Conservation (phyloP, 371 early-diverging fungal genomes). For the Aphelidium insulamus region DNA sequence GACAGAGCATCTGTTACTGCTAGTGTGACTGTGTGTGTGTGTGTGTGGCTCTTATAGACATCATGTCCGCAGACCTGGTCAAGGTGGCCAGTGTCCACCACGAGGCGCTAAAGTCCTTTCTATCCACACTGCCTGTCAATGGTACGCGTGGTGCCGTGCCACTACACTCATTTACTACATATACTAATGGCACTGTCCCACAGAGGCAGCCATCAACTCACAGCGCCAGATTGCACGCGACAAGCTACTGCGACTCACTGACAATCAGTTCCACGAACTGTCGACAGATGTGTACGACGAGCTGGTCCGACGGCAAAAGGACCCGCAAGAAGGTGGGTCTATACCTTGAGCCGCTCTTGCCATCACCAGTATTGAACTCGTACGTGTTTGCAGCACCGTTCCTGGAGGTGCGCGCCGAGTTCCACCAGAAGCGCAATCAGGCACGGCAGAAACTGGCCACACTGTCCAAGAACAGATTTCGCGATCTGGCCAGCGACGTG, state of each 20-base stretch:
- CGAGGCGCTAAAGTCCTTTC: no score
- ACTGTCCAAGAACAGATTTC: conserved; percentile 55
- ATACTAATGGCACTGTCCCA: no score
- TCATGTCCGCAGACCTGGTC: no score
- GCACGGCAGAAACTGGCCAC: conserved; percentile 90
- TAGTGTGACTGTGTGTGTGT: no score
- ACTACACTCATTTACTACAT: no score
- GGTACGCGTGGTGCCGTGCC: no score
- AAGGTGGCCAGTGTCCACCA: no score
- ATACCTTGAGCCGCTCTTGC: background rate
- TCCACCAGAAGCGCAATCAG: conserved; percentile 87
- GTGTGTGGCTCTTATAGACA: no score
- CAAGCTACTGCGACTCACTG: conserved; percentile 54
- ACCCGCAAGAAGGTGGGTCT: conserved; percentile 29
- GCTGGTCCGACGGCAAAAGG: conserved; percentile 40
- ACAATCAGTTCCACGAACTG: conserved; percentile 75
- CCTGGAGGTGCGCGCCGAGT: conserved; percentile 53
- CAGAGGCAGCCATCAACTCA: no score
- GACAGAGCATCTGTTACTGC: no score
- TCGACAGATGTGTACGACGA: conserved; percentile 92
- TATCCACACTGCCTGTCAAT: no score
- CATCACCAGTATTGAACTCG: conserved; percentile 1
- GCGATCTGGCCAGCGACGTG: conserved; percentile 76
- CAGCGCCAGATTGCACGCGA: conserved; percentile 37
- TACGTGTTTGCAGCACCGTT: conserved; percentile 41